A percentile compares a stretch with the other conserved stretches of the same genome.
phyloP scores from a whole-genome alignment of 2,329 filamentous ascomycete species.

The Lachnellula subtilissima region DNA sequence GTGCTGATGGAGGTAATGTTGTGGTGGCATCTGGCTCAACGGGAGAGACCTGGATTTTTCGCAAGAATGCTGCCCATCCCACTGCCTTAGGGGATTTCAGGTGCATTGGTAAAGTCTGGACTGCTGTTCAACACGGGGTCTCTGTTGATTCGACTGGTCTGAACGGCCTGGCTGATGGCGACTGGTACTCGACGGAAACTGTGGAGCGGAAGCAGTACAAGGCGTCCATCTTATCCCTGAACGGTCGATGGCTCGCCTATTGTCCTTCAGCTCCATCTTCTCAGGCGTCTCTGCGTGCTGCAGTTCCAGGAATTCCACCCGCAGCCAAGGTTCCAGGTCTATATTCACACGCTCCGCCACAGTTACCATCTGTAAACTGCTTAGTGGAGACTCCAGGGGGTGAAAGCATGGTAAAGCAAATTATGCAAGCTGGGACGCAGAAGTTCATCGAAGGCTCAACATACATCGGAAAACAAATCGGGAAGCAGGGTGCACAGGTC shows the following conservation, averaged over 20 bases:
- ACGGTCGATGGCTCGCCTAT: slow-evolving; percentile 71
- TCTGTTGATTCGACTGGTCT: slow-evolving; percentile 33
- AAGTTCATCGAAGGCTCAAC: slow-evolving; percentile 69
- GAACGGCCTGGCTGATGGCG: slow-evolving; percentile 21
- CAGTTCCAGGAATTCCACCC: slow-evolving; percentile 49
- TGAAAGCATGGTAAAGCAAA: slow-evolving; percentile 68
- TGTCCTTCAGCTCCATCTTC: slow-evolving; percentile 68
- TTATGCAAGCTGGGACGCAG: slow-evolving; percentile 75
- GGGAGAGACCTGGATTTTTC: slow-evolving; percentile 81
- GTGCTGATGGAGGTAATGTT: slow-evolving; percentile 67
- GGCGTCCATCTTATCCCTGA: slow-evolving; percentile 63
- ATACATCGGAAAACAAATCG: slow-evolving; percentile 74
- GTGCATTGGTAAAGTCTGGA: slow-evolving; percentile 91
- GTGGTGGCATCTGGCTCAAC: slow-evolving; percentile 74
- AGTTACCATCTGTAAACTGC: slow-evolving; percentile 61
- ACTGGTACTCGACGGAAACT: slow-evolving; percentile 38
- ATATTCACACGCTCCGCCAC: slow-evolving; percentile 60
- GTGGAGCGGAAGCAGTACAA: slow-evolving; percentile 40
- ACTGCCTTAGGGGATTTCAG: slow-evolving; percentile 19
- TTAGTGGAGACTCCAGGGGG: slow-evolving; percentile 67
- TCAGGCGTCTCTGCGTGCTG: slow-evolving; percentile 63
- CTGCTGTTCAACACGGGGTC: slow-evolving; percentile 63
- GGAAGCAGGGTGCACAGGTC: slow-evolving; percentile 69
- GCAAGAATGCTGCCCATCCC: slow-evolving; percentile 44
- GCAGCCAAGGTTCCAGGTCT: slow-evolving; percentile 52